Percentiles rank a stretch among this genome's conserved stretches.
Conservation (phyloP, 2,329 filamentous ascomycete species). For the Grosmannia penicillata region DNA sequence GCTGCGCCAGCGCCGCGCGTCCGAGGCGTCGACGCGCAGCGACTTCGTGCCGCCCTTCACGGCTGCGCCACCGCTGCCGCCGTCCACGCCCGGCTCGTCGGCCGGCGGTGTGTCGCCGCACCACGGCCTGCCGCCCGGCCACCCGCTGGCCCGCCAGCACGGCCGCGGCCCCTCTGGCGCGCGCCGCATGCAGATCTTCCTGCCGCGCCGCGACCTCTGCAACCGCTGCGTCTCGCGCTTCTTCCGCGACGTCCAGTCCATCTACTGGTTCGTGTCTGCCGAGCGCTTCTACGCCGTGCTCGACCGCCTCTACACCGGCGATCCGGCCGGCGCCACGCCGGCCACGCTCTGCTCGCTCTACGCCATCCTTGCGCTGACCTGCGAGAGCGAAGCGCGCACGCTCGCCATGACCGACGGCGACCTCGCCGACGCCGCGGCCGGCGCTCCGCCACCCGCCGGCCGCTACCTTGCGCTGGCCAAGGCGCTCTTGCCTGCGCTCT, state of each 20-base stretch:
- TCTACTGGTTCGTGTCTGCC: conserved; percentile 16
- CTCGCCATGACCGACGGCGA: neutral
- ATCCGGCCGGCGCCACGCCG: conserved; percentile 11
- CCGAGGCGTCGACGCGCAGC: conserved; percentile 1
- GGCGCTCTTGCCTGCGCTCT: conserved; percentile 11
- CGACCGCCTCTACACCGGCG: conserved; percentile 14
- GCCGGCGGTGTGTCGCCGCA: conserved; percentile 1
- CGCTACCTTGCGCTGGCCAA: conserved; percentile 14
- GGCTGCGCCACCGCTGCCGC: conserved; percentile 8
- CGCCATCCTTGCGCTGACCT: conserved; percentile 14
- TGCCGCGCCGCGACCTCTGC: conserved; percentile 15
- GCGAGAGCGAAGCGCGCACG: conserved; percentile 13
- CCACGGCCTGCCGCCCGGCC: neutral
- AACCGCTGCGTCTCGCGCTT: conserved; percentile 15
- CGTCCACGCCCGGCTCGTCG: conserved; percentile 8
- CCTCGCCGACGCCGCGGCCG: conserved; percentile 1
- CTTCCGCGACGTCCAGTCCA: conserved; percentile 14
- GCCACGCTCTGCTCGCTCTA: conserved; percentile 15
- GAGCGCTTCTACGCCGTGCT: conserved; percentile 14
- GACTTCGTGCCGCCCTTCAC: conserved; percentile 11
- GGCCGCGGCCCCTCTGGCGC: neutral
- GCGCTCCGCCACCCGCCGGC: conserved; percentile 7
- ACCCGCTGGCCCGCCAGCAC: neutral
- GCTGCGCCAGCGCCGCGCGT: conserved; percentile 7
- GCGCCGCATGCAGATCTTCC: conserved; percentile 10